Conservation (phyloP, 1,139 yeast genomes). For the Geotrichum carabidarum region DNA sequence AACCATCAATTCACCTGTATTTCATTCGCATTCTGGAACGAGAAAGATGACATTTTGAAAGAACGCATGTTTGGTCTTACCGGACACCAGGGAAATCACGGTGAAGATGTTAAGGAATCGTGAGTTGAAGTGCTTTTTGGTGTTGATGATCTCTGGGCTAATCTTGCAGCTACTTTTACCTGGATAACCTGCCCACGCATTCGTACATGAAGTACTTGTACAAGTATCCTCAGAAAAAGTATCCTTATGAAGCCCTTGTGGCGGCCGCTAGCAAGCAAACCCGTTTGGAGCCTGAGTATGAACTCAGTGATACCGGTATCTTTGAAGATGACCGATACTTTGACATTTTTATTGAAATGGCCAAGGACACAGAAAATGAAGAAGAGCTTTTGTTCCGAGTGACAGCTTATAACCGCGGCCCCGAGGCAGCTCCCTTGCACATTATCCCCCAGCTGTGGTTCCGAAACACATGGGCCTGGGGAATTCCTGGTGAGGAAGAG, state of each 20-base stretch:
- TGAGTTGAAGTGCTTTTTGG: neutral
- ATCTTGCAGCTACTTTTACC: conserved; percentile 51
- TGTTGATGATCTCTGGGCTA: too few species aligned
- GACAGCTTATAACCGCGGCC: conserved; percentile 85
- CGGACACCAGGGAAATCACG: conserved; percentile 92
- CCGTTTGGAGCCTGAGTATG: conserved; percentile 64
- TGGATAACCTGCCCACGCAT: conserved; percentile 91
- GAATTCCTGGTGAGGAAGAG: conserved; percentile 48
- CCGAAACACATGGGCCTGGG: conserved; percentile 95
- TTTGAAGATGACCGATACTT: conserved; percentile 79
- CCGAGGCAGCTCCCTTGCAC: conserved; percentile 81
- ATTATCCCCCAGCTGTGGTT: conserved; percentile 79
- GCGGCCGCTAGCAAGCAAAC: conserved; percentile 62
- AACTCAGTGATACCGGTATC: conserved; percentile 68
- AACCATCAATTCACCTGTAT: conserved; percentile 74
- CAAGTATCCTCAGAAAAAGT: conserved; percentile 83
- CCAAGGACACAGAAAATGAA: conserved; percentile 77
- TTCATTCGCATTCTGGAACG: conserved; percentile 88
- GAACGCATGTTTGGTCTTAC: conserved; percentile 87
- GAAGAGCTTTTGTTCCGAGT: conserved; percentile 77
- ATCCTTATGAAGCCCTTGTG: conserved; percentile 75
- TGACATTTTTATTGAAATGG: conserved; percentile 88
- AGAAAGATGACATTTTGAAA: conserved; percentile 76
- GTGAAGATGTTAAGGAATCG: conserved; percentile 88
- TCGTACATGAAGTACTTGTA: conserved; percentile 88